These are phyloP conservation scores for Thalia dealbata DNA, from an alignment of 176 grass and related monocot genomes.

Conservation along the genomic window DNA sequence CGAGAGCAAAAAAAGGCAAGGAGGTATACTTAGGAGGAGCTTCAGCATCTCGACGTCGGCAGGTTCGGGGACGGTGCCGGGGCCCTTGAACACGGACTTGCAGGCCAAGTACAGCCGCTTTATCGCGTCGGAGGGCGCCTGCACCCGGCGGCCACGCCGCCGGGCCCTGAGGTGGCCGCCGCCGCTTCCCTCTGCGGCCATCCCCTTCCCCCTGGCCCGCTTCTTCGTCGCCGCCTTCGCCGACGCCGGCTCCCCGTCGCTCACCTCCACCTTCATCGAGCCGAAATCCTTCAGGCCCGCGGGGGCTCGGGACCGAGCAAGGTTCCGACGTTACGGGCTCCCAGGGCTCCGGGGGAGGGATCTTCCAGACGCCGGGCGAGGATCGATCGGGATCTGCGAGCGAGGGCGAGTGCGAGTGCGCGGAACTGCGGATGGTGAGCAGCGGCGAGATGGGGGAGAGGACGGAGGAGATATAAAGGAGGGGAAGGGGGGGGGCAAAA, in stretches of 20 bases:
- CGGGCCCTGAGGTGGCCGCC: constrained; percentile 17
- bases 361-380: not conserved
- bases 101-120: constrained; percentile 69
- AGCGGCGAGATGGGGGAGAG: not conserved
- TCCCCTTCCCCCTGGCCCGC: not conserved
- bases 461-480: not conserved
- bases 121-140: constrained; percentile 34
- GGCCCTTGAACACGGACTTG: constrained; percentile 59
- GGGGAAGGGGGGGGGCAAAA: not conserved
- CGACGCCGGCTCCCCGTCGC: constrained; percentile 10
- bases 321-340: not conserved
- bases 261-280: constrained; percentile 50
- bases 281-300: not conserved
- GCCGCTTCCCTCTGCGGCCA: not conserved
- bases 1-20: not conserved
- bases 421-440: no score
- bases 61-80: constrained; percentile 56
- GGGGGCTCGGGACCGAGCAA: not conserved
- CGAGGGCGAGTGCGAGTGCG: no score
- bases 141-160: constrained; percentile 33
- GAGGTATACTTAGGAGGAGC: constrained; percentile 48
- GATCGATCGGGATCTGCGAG: not conserved
- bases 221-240: constrained; percentile 19
- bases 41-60: constrained; percentile 46
- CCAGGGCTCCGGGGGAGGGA: not conserved